Evolutionary conservation across 2,329 filamentous ascomycete genomes (phyloP).

Genomic region (Penicillium aurantiogriseum): DNA sequence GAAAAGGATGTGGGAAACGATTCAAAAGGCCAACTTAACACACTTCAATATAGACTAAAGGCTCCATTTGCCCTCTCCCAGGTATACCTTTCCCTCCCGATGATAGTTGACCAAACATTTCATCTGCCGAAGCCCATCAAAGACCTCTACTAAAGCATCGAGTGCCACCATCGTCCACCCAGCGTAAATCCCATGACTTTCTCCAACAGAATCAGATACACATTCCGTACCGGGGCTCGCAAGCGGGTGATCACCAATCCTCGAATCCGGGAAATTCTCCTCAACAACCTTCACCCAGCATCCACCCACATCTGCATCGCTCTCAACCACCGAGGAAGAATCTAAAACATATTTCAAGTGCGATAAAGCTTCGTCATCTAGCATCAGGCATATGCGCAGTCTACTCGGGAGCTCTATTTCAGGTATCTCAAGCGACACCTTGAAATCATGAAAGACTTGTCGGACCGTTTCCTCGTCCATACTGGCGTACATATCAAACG

Average conservation of each 20-base stretch:
- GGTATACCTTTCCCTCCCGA: slow-evolving; percentile 23
- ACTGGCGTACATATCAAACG: slow-evolving; percentile 13
- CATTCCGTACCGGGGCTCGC: background rate
- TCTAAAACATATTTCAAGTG: slow-evolving; percentile 17
- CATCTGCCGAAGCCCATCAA: slow-evolving; percentile 26
- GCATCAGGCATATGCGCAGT: slow-evolving; percentile 27
- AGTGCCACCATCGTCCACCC: slow-evolving; percentile 29
- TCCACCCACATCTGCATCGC: slow-evolving; percentile 10
- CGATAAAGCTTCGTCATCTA: slow-evolving; percentile 27
- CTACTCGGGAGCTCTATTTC: slow-evolving; percentile 28
- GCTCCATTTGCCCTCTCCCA: slow-evolving; percentile 27
- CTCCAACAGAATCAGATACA: background rate
- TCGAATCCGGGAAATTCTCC: slow-evolving; percentile 30
- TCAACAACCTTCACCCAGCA: slow-evolving; percentile 31
- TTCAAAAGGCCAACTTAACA: background rate
- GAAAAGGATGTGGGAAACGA: background rate
- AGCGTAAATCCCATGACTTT: slow-evolving; percentile 17
- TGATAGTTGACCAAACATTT: slow-evolving; percentile 27
- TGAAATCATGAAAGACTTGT: slow-evolving; percentile 30
- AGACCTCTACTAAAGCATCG: slow-evolving; percentile 28
- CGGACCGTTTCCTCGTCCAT: slow-evolving; percentile 21
- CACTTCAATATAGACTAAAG: background rate
- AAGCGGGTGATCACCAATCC: slow-evolving; percentile 16
- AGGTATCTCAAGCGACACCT: slow-evolving; percentile 27
- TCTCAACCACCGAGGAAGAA: slow-evolving; percentile 11